Conservation (phyloP, 345 rosid species). For the Balakata baccata region DNA sequence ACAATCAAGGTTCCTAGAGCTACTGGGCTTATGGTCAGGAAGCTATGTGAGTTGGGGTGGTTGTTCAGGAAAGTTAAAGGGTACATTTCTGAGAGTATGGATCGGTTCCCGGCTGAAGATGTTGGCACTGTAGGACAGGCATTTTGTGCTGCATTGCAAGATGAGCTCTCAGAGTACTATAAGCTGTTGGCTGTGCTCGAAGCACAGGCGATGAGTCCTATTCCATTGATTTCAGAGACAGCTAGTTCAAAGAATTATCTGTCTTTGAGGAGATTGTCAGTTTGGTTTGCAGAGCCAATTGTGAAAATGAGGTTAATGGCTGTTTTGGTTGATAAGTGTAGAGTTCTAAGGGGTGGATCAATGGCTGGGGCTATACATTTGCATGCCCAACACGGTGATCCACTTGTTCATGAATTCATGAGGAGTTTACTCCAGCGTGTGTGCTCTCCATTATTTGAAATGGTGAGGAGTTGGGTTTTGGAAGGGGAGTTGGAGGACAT, state of each 20-base stretch:
- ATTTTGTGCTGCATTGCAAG: slow-evolving; percentile 92
- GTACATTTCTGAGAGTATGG: slow-evolving; percentile 76
- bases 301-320: slow-evolving; percentile 99
- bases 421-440: slow-evolving; percentile 71
- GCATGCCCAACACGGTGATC: slow-evolving; percentile 95
- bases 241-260: slow-evolving; percentile 68
- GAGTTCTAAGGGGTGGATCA: slow-evolving; percentile 87
- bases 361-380: slow-evolving; percentile 97
- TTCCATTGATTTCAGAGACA: slow-evolving; percentile 74
- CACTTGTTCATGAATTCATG: slow-evolving; percentile 87
- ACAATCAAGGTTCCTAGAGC: slow-evolving; percentile 63
- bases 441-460: slow-evolving; percentile 93
- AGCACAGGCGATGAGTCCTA: slow-evolving; percentile 87
- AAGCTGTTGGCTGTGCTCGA: slow-evolving; percentile 85
- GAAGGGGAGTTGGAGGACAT: slow-evolving; percentile 97
- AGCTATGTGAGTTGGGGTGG: slow-evolving; percentile 95
- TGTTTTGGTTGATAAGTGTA: slow-evolving; percentile 89
- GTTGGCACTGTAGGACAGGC: slow-evolving; percentile 96
- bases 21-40: slow-evolving; percentile 65
- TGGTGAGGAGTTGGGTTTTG: slow-evolving; percentile 99
- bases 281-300: slow-evolving; percentile 91
- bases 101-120: slow-evolving; percentile 68
- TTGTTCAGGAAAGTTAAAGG: slow-evolving; percentile 81
- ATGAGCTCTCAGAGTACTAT: slow-evolving; percentile 79
- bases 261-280: slow-evolving; percentile 77